Conservation (phyloP, 1,284 basidiomycete species). For the Amylostereum areolatum region DNA sequence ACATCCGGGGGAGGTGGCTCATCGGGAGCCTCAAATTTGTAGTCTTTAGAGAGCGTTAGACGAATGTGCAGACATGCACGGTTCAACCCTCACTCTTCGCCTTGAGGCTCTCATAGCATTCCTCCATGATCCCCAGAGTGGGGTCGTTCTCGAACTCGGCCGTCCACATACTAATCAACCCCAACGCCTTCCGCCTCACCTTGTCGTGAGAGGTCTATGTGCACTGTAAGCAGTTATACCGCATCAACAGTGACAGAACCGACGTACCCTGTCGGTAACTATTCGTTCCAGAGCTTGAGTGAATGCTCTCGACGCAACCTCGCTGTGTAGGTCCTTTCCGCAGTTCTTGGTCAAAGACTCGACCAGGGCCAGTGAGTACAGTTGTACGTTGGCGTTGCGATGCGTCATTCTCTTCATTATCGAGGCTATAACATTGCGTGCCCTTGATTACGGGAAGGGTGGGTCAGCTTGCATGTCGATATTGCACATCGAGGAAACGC, state of each 20-base stretch:
- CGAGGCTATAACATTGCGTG: conserved; percentile 80
- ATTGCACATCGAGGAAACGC: conserved; percentile 18
- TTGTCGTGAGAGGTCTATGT: conserved; percentile 81
- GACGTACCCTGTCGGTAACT: conserved; percentile 79
- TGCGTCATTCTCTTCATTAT: conserved; percentile 89
- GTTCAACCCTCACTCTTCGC: conserved; percentile 60
- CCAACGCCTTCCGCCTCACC: conserved; percentile 74
- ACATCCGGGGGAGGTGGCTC: conserved; percentile 66
- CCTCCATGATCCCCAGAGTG: conserved; percentile 86
- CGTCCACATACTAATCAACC: conserved; percentile 81
- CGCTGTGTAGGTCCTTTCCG: conserved; percentile 73
- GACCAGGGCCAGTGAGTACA: conserved; percentile 85
- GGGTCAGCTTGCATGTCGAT: not conserved
- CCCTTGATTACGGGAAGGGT: conserved; percentile 40
- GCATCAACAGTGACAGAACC: conserved; percentile 4
- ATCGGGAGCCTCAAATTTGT: conserved; percentile 60
- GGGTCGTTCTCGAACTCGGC: conserved; percentile 79
- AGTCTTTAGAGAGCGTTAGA: conserved; percentile 38
- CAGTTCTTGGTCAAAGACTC: conserved; percentile 94
- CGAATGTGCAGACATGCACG: not conserved
- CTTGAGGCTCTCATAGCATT: conserved; percentile 81
- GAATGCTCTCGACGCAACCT: conserved; percentile 88
- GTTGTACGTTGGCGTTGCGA: conserved; percentile 94
- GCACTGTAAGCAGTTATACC: not conserved
- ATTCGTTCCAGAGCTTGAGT: conserved; percentile 85